Evolutionary conservation across 2,329 filamentous ascomycete genomes (phyloP).

Genomic region (Diplodia sapinea): DNA sequence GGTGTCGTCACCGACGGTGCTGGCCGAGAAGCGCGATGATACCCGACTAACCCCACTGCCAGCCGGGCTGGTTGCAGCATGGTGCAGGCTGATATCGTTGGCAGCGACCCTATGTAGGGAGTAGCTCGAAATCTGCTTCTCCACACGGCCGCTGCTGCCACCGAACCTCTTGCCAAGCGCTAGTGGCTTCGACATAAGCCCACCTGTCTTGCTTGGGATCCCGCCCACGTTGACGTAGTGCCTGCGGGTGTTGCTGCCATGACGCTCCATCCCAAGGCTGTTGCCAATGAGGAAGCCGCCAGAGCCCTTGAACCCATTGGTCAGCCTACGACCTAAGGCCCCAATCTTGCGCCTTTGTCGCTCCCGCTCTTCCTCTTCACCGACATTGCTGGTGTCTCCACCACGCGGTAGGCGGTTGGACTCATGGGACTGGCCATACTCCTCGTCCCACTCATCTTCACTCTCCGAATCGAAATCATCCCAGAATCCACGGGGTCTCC

Average conservation of each 20-base stretch:
- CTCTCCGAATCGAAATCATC: constrained; percentile 56
- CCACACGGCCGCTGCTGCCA: constrained; percentile 5
- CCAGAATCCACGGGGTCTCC: constrained; percentile 69
- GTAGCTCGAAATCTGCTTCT: constrained; percentile 15
- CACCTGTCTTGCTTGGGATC: neutral
- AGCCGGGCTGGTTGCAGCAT: neutral
- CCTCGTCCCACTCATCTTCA: constrained; percentile 44
- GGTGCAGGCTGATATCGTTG: neutral
- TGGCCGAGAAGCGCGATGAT: constrained; percentile 19
- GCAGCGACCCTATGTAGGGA: constrained; percentile 2
- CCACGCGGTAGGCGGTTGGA: constrained; percentile 47
- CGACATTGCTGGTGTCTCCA: constrained; percentile 54
- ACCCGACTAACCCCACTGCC: constrained; percentile 3
- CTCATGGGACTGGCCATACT: constrained; percentile 31
- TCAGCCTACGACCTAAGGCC: constrained; percentile 41
- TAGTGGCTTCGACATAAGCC: constrained; percentile 2
- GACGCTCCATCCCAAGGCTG: constrained; percentile 61
- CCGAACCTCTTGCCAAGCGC: constrained; percentile 9
- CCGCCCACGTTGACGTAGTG: constrained; percentile 40
- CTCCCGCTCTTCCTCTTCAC: constrained; percentile 32
- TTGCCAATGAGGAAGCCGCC: constrained; percentile 61
- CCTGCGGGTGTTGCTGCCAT: constrained; percentile 52
- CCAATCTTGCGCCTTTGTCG: constrained; percentile 30
- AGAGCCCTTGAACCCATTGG: constrained; percentile 48
- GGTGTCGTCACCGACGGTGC: constrained; percentile 12